Conservation (phyloP, 306 rosid species). For the Boehmeria nivea region DNA sequence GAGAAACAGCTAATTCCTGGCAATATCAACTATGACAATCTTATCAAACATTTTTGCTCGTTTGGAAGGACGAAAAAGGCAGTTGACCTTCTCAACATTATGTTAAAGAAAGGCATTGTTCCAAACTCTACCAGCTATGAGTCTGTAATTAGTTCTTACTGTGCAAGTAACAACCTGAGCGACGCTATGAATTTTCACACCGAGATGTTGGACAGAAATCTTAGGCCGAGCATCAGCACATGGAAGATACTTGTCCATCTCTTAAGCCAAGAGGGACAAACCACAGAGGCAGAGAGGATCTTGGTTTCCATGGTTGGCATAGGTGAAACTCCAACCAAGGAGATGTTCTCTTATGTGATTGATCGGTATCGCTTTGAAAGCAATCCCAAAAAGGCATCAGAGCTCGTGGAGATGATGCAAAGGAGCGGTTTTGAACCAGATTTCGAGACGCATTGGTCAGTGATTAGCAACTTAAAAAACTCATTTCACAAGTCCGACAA, state of each 20-base stretch:
- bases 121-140: conserved; percentile 71
- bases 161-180: conserved; percentile 40
- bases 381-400: conserved; percentile 58
- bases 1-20: conserved; percentile 58
- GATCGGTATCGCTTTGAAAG: conserved; percentile 45
- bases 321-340: conserved; percentile 62
- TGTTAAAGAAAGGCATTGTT: conserved; percentile 60
- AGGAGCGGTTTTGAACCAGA: conserved; percentile 70
- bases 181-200: conserved; percentile 55
- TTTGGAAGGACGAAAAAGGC: conserved; percentile 54
- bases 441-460: conserved; percentile 89
- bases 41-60: conserved; percentile 59
- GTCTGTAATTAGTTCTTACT: conserved; percentile 45
- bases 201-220: conserved; percentile 57
- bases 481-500: conserved; percentile 28
- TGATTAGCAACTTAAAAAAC: conserved; percentile 59
- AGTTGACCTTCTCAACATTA: conserved; percentile 53
- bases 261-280: conserved; percentile 50
- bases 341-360: conserved; percentile 51
- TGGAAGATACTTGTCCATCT: conserved; percentile 43
- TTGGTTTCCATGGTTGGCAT: conserved; percentile 37
- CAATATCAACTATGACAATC: conserved; percentile 53
- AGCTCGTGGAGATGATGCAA: conserved; percentile 74
- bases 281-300: conserved; percentile 60
- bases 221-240: conserved; percentile 48